These are phyloP conservation scores for Colletotrichum somersetense DNA, from an alignment of 2,329 filamentous ascomycete genomes.

Conservation along the genomic window DNA sequence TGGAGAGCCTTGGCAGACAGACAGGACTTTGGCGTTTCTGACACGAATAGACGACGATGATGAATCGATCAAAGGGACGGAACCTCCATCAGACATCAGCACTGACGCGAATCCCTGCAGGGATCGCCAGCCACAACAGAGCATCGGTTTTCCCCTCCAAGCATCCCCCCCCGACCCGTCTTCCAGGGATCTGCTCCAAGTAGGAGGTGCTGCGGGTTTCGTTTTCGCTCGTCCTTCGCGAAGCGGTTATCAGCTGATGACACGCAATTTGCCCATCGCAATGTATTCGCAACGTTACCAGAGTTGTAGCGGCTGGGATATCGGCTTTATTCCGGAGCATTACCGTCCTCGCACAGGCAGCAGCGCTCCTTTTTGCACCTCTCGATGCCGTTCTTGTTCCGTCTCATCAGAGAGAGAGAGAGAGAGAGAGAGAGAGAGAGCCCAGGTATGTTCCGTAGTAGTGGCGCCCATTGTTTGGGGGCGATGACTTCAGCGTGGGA, in stretches of 20 bases:
- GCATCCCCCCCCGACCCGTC: slow-evolving; percentile 38
- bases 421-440: neutral
- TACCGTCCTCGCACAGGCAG: neutral
- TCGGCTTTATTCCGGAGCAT: slow-evolving; percentile 8
- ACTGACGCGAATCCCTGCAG: slow-evolving; percentile 37
- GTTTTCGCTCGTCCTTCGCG: slow-evolving; percentile 24
- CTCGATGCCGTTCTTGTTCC: neutral
- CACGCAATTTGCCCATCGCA: slow-evolving; percentile 33
- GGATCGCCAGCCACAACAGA: slow-evolving; percentile 42
- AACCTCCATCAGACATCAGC: slow-evolving; percentile 39
- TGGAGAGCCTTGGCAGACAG: slow-evolving; percentile 16
- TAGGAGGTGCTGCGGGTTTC: slow-evolving; percentile 25
- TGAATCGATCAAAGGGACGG: slow-evolving; percentile 35
- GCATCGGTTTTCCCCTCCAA: slow-evolving; percentile 41
- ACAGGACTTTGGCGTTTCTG: slow-evolving; percentile 16
- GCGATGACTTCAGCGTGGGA: slow-evolving; percentile 18
- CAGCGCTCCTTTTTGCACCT: neutral
- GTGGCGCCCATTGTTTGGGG: slow-evolving; percentile 15
- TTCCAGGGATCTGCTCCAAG: slow-evolving; percentile 31
- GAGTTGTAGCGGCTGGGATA: slow-evolving; percentile 33
- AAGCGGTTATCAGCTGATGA: slow-evolving; percentile 29
- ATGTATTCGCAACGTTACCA: slow-evolving; percentile 37
- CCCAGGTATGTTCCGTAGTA: neutral
- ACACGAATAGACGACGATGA: slow-evolving; percentile 34
- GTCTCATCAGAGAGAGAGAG: neutral